Evolutionary conservation across 352 stramenopile genomes (phyloP), one percentile per base, ranked within the genome.

Genomic region (Pythium volutum): DNA sequence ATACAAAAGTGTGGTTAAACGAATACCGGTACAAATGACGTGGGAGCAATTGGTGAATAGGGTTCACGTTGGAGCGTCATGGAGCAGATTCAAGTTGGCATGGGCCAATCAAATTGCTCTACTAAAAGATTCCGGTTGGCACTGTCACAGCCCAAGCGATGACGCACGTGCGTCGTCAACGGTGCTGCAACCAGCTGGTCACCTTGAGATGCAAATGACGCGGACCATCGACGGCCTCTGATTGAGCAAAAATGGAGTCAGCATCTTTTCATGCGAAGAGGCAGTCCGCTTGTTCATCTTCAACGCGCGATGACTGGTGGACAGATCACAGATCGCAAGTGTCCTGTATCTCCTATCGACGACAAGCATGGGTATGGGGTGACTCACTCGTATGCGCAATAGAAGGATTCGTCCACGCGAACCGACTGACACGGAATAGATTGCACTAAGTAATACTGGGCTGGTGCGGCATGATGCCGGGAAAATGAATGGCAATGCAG

Each of bases 101-200:
- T 29, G 46, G 41, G 11, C 62, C 62, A 69, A 69, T 69, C 53
- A 59, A 15, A 52, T 31, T 29, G 38, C 46, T 6, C n/a, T 26
- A 20, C 10, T 10, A 12, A 42, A 58, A 62, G 61, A 66, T 66
- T 59, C 59, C 47, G 6, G 29, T 49, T 57, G 46, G 38, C 46
- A 56, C 62, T 69, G 62, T 63, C 62, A 64, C 54, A 69, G 38
- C 15, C 53, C 10, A 39, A n/a, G 23, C 25, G 36, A 61, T 66
- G 59, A 66, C 59, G 36, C 59, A 45, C 25, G 33, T 39, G 59
- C 59, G 59, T 66, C 59, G 59, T 8, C 26, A 3, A 2, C 27
- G 49, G 12, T 41, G 20, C 16, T 59, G 59, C 59, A 66, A 61
- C 51, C 52, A 60, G 50, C 52, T 20, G 36, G 26, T 45, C 12